Base-by-base conservation (phyloP, 805 yeast species). In the Ogataea allantospora region DNA sequence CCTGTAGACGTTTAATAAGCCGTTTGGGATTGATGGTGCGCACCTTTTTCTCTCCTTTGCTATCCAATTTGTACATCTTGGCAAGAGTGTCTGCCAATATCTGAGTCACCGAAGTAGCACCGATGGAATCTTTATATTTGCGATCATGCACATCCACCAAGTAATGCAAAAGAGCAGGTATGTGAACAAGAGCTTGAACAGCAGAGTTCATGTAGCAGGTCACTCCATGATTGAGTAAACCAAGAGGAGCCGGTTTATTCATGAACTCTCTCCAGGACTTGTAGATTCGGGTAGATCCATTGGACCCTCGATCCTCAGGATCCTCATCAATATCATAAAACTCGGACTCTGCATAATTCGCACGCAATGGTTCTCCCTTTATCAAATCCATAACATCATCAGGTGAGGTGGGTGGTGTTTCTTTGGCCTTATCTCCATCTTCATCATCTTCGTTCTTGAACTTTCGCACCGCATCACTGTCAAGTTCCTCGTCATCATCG, bases 121-220 rank as follows among this genome's bases (percentile, higher is more conserved):
- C 63, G 21, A 84, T 65, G 2, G 58, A 60, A 5, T 60, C 57
- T 30, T 66, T 67, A 50, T 76, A 68, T 43, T 78, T 74, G 28
- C 78, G 79, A 19, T 68, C 62, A 35, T 74, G 62, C 6, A 88
- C 75, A 41, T 84, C 89, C 27, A 71, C 67, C 38, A 93, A 65
- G 57, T 89, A 93, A 57, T 87, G 91, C 51, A 84, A 85, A 39
- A 91, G 62, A 4, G 97, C 95, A 6, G 99, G 97, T 13, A 88
- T 78, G 55, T 91, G 99, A 23, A 89, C 64, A 70, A 93, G 65
- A 1, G 95, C 80, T 66, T 91, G 98, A 17, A 93, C 80, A 2
- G 97, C 97, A 6, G 96, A 83, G 61, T 93, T 91, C 76, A 91
- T 89, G 65, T 91, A 91, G 60, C 99, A 91, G 3, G 98, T 91